Percentiles rank a stretch among this genome's conserved stretches.
phyloP scores from a whole-genome alignment of 1,284 basidiomycete genomes.

The Apiotrichum montevideense region DNA sequence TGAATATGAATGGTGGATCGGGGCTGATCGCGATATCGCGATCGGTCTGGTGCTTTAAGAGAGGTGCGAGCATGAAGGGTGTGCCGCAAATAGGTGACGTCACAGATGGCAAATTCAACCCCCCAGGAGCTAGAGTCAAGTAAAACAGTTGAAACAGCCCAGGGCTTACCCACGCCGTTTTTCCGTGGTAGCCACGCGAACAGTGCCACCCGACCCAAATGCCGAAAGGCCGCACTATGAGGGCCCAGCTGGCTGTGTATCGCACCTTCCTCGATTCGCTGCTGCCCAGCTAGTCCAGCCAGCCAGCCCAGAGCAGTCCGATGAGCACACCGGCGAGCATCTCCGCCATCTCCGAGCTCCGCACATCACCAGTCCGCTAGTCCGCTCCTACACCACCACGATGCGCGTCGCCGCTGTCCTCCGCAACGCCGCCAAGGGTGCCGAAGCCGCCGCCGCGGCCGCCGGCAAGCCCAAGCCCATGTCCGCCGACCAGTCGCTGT shows the following conservation, averaged over 20 bases:
- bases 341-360: background rate
- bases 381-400: background rate
- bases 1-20: too few relatives aligned
- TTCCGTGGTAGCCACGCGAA: background rate
- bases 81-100: too few relatives aligned
- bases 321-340: background rate
- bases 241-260: background rate
- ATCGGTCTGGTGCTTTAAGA: too few relatives aligned
- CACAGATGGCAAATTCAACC: too few relatives aligned
- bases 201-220: background rate
- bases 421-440: conserved; percentile 29
- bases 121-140: too few relatives aligned
- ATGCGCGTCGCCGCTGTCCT: conserved; percentile 26
- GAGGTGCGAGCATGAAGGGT: too few relatives aligned
- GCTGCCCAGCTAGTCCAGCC: background rate
- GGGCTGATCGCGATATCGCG: too few relatives aligned
- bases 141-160: too few relatives aligned
- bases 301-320: background rate
- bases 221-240: background rate
- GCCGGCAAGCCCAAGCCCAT: conserved; percentile 41
- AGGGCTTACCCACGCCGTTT: too few relatives aligned
- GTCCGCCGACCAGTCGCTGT: conserved; percentile 71
- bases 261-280: background rate
- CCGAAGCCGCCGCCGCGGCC: conserved; percentile 22
- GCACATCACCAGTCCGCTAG: background rate